Evolutionary conservation across 2,329 filamentous ascomycete species (phyloP), one percentile per base, ranked within the genome.

Genomic region (Aureobasidium sp.): DNA sequence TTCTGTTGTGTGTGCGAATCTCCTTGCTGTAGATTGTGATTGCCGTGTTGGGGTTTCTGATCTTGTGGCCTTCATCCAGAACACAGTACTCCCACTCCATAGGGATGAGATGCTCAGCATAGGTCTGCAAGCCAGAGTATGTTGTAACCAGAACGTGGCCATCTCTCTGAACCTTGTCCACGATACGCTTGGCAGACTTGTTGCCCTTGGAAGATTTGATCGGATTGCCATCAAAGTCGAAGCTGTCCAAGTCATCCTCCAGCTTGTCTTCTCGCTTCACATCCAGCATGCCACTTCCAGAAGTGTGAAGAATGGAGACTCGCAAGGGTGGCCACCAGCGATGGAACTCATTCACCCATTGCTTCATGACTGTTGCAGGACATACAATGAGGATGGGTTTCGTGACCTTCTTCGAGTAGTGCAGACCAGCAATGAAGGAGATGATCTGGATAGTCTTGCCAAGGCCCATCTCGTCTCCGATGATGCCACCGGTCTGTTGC

Each of bases 311-410:
- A 63, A 99, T 97, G 0, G 92, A 95, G 5, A 99, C 94, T 43
- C 95, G 84, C 33, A 99, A 78, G n/a, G 94, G 87, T n/a, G 94
- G 94, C 95, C 95, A 99, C 95, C 95, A 99, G 13, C 87, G 85
- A 74, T 99, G 95, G 67, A 99, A 97, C 70, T 99, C 94, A 65
- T 95, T 95, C 13, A 96, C 94, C 94, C 94, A 99, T 71, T 99
- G 94, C 63, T 90, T 88, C 76, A 99, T 86, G 25, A 99, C 88
- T 0, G 94, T 99, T 3, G 93, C 93, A 1, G 94, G 94, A 54
- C 91, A 92, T 4, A 99, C 91, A 8, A 99, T 83, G 62, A 99
- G 90, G 45, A 95, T 85, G 0, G 94, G 94, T 62, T 90, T 90
- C 23, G 82, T 83, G 23, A 97, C 81, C 68, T 86, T 89, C 66